Conservation (phyloP, 441 rosid species). For the Geranium incanum region DNA sequence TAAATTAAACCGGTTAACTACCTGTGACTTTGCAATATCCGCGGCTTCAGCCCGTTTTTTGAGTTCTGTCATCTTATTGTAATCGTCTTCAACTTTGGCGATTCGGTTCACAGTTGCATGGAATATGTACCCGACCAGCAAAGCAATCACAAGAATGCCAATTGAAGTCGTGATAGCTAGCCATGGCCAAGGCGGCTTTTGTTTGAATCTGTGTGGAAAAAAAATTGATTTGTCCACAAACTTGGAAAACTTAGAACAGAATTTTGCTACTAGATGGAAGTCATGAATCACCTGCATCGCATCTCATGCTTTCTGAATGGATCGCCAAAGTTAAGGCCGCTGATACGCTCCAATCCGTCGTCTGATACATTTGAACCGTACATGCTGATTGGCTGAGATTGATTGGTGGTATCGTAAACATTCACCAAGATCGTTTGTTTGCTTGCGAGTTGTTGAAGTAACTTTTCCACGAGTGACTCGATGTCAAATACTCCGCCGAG, state of each 20-base stretch:
- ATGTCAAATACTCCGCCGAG: conserved; percentile 92
- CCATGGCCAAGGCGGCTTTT: conserved; percentile 70
- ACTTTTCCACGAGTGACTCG: conserved; percentile 87
- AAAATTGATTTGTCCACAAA: conserved; percentile 17
- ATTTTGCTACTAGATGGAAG: background rate
- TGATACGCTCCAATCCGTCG: conserved; percentile 49
- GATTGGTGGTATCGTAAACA: conserved; percentile 81
- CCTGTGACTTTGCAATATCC: conserved; percentile 97
- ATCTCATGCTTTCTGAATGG: conserved; percentile 82
- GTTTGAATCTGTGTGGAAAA: conserved; percentile 55
- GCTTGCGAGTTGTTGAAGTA: conserved; percentile 90
- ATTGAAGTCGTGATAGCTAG: conserved; percentile 53
- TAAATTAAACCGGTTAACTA: conserved; percentile 14
- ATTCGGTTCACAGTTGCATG: conserved; percentile 67
- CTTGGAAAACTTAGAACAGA: conserved; percentile 5
- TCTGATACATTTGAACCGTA: conserved; percentile 61
- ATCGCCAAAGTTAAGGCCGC: conserved; percentile 86
- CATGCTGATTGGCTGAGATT: conserved; percentile 59
- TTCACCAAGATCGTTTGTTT: conserved; percentile 79
- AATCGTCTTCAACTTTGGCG: conserved; percentile 70
- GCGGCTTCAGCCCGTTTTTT: conserved; percentile 96
- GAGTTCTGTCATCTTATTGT: conserved; percentile 57
- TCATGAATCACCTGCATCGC: conserved; percentile 64
- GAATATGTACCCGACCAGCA: conserved; percentile 72
- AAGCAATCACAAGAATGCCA: conserved; percentile 56